Base-by-base conservation (phyloP, 345 rosid species). In the Sapria himalayana region DNA sequence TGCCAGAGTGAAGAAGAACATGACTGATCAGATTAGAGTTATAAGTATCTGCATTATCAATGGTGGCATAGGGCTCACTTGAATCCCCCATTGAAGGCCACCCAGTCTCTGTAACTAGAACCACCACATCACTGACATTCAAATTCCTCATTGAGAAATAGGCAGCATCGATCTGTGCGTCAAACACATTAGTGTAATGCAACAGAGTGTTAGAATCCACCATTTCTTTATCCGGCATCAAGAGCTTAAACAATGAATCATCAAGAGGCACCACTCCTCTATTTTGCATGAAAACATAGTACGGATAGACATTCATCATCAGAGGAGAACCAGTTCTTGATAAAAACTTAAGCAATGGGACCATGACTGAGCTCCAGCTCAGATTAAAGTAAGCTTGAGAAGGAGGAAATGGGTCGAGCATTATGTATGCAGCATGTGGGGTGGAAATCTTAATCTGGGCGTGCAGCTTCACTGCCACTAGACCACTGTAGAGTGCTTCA, bases 251-350 rank as follows among this genome's bases (percentile, higher is more conserved):
- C 65, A 89, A 61, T 6, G 91, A 56, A 52, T 77, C 79, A 42
- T 84, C 98, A 4, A 89, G 62, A 17, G 98, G 95, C 39, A 89
- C 95, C 25, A 82, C 95, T 2, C 95, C 95, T 58, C 82, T 89
- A 59, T 79, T 79, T 61, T 89, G 68, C 95, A 89, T 79, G 40
- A 74, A 89, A 17, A 84, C 95, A 22, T 89, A 89, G 65, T 89
- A 89, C 27, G 98, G 95, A 49, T 89, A 89, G 15, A 89, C 67
- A 63, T 89, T 89, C 93, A 89, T 74, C 98, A 89, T 89, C 63
- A 89, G 44, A 3, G 93, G 92, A 4, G 98, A 71, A 7, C 64
- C 78, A 1, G 93, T 79, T 58, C 51, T 71, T 0, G 93, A 79
- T 58, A 89, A 59, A 54, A 89, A 84, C 55, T 64, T 73, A 49